Evolutionary conservation across 2,329 filamentous ascomycete genomes (phyloP).

Genomic region (Calonectria honghensis): DNA sequence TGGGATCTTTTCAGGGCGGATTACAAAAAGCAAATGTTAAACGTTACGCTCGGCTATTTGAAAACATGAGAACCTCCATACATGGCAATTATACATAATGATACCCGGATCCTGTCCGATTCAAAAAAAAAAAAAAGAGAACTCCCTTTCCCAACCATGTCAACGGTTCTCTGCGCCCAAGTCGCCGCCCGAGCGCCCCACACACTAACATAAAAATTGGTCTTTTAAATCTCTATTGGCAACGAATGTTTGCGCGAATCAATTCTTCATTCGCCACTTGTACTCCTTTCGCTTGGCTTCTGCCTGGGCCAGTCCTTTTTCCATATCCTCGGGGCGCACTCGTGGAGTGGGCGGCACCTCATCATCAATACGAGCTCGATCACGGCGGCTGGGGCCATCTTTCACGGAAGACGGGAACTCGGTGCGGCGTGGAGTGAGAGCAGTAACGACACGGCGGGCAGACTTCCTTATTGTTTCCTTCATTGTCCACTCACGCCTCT

Average conservation of each 20-base stretch:
- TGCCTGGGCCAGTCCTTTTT: constrained; percentile 71
- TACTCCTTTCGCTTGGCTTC: constrained; percentile 60
- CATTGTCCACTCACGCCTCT: constrained; percentile 90
- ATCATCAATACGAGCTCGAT: constrained; percentile 67
- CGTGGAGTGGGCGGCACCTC: constrained; percentile 77
- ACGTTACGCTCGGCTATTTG: constrained; percentile 47
- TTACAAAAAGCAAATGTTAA: constrained; percentile 50
- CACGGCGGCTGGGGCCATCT: constrained; percentile 59
- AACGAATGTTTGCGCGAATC: background rate
- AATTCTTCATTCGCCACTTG: constrained; percentile 47
- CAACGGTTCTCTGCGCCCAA: constrained; percentile 46
- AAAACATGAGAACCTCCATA: constrained; percentile 50
- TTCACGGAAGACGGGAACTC: constrained; percentile 78
- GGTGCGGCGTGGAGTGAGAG: constrained; percentile 76
- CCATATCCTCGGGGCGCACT: constrained; percentile 73
- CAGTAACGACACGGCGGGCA: constrained; percentile 76
- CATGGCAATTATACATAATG: constrained; percentile 55
- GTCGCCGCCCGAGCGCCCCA: background rate
- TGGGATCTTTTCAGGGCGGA: constrained; percentile 46
- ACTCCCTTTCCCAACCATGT: constrained; percentile 38
- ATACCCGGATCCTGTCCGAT: constrained; percentile 57
- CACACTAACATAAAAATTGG: background rate
- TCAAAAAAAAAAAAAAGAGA: constrained; percentile 29
- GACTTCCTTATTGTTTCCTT: constrained; percentile 83
- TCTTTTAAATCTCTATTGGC: background rate